Conservation (phyloP, 345 rosid species). For the Anacardium occidentale region DNA sequence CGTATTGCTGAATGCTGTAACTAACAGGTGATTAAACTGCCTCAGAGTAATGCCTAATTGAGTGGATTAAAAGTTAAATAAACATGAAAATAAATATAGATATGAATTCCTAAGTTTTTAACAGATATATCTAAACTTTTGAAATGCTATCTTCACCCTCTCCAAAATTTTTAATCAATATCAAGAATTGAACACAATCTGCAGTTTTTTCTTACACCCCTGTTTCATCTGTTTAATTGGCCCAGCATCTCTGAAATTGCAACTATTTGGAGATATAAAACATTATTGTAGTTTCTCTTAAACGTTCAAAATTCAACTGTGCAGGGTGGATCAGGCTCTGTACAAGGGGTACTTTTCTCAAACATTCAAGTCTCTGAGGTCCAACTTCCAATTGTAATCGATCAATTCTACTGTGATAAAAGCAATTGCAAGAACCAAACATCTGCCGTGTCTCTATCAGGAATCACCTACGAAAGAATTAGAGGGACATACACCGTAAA, state of each 20-base stretch:
- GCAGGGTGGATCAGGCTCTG: conserved; percentile 97
- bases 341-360: conserved; percentile 82
- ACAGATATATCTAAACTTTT: not conserved
- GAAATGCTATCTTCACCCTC: not conserved
- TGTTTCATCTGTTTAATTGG: not conserved
- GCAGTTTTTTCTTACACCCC: not conserved
- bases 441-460: conserved; percentile 78
- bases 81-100: not conserved
- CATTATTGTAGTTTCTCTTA: conserved; percentile 7
- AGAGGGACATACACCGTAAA: conserved; percentile 89
- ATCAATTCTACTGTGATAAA: conserved; percentile 89
- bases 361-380: conserved; percentile 90
- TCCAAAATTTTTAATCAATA: not conserved
- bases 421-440: conserved; percentile 70
- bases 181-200: not conserved
- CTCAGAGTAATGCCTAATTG: not conserved
- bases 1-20: too few species aligned
- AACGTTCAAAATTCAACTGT: conserved; percentile 25
- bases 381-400: conserved; percentile 84
- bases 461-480: conserved; percentile 79
- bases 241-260: not conserved
- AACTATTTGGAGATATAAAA: too few species aligned
- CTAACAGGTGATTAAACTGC: not conserved
- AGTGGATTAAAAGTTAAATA: not conserved
- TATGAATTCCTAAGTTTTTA: not conserved